Conservation (phyloP, 176 grass and related monocot species). For the Urochloa ruziziensis region DNA sequence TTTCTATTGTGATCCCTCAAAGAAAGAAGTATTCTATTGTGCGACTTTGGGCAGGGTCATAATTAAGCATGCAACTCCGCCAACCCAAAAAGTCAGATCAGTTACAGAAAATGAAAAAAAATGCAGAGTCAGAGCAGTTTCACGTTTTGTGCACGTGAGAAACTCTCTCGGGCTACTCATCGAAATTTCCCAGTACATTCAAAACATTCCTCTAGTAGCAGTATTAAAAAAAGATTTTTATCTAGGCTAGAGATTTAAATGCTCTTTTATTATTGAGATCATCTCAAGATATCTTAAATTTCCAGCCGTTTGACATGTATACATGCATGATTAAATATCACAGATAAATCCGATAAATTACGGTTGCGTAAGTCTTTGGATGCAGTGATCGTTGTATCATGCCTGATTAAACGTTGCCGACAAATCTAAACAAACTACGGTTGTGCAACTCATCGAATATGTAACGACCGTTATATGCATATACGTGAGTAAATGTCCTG, state of each 20-base stretch:
- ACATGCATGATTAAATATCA: not conserved
- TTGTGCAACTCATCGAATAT: no score
- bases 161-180: not conserved
- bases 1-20: not conserved
- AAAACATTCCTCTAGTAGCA: not conserved
- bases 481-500: no score
- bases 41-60: not conserved
- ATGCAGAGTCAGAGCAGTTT: not conserved
- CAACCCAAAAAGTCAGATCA: not conserved
- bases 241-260: not conserved
- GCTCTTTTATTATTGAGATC: not conserved
- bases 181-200: not conserved
- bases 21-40: not conserved
- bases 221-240: not conserved
- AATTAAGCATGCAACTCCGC: not conserved
- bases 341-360: not conserved
- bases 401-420: no score
- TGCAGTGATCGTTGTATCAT: no score
- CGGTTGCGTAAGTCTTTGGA: no score
- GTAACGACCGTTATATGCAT: no score
- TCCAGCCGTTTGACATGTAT: not conserved
- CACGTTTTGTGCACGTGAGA: not conserved
- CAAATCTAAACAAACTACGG: no score
- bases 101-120: not conserved
- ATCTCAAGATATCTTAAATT: not conserved